These are phyloP conservation scores for Colletotrichum sojae DNA, from an alignment of 2,329 filamentous ascomycete genomes.

Conservation along the genomic window DNA sequence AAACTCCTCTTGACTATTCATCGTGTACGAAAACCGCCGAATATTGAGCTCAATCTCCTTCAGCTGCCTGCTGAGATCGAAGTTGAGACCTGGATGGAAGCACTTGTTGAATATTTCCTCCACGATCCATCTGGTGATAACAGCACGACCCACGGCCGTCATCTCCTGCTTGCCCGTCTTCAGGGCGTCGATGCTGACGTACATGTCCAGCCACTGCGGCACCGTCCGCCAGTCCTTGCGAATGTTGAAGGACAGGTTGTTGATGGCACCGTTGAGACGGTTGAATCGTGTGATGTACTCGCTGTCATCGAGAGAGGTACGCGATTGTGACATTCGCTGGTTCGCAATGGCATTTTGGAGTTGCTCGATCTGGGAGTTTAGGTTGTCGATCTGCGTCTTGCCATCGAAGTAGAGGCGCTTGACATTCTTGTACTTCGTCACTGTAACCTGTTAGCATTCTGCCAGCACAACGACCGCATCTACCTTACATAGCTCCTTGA, in stretches of 20 bases:
- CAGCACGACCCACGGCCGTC: slow-evolving; percentile 92
- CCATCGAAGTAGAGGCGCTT: slow-evolving; percentile 98
- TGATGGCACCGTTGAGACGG: slow-evolving; percentile 92
- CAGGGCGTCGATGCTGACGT: slow-evolving; percentile 88
- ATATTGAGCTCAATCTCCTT: slow-evolving; percentile 93
- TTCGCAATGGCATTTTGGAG: slow-evolving; percentile 98
- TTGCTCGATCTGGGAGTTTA: slow-evolving; percentile 90
- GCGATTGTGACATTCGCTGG: slow-evolving; percentile 93
- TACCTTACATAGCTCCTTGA: slow-evolving; percentile 70
- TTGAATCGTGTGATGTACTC: slow-evolving; percentile 93
- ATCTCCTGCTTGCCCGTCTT: slow-evolving; percentile 95
- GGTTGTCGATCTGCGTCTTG: slow-evolving; percentile 90
- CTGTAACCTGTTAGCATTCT: slow-evolving; percentile 64
- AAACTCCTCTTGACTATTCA: slow-evolving; percentile 86
- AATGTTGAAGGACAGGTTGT: slow-evolving; percentile 95
- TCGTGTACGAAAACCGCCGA: slow-evolving; percentile 79
- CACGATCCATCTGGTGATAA: slow-evolving; percentile 90
- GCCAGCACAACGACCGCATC: neutral
- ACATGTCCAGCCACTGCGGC: slow-evolving; percentile 83
- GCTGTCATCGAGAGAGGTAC: slow-evolving; percentile 93
- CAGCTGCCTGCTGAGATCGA: slow-evolving; percentile 80
- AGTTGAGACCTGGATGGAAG: slow-evolving; percentile 92
- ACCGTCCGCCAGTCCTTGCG: slow-evolving; percentile 92
- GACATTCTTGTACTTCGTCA: slow-evolving; percentile 97
- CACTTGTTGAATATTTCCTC: slow-evolving; percentile 92